Percentiles rank a stretch among this genome's conserved stretches.
Evolutionary conservation across 2,329 filamentous ascomycete species (phyloP).

Genomic region (Fusarium chlamydosporum): DNA sequence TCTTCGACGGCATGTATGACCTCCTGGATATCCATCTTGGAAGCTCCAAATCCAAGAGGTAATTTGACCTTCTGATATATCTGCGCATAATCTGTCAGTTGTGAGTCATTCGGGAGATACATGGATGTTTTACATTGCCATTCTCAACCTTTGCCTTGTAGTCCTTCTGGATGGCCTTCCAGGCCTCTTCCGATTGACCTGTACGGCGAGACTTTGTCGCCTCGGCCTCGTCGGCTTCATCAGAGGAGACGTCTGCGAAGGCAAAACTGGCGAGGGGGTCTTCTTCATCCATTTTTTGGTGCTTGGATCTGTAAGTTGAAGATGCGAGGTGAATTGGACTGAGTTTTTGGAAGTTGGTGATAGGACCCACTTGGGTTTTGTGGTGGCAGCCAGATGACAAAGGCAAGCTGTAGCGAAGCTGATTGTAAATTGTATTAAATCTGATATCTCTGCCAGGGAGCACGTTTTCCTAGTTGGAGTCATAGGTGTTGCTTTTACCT

Average conservation of each 20-base stretch:
- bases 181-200: conserved; percentile 65
- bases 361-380: conserved; percentile 39
- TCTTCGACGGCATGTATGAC: conserved; percentile 70
- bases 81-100: conserved; percentile 51
- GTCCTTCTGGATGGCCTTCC: conserved; percentile 60
- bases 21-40: conserved; percentile 66
- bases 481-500: too few species aligned
- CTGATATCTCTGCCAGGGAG: too few species aligned
- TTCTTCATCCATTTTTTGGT: conserved; percentile 51
- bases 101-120: conserved; percentile 44
- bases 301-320: background rate
- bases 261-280: conserved; percentile 53
- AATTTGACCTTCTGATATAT: conserved; percentile 60
- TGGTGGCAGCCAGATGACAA: conserved; percentile 21
- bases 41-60: conserved; percentile 56
- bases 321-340: background rate
- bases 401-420: background rate
- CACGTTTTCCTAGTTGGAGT: too few species aligned
- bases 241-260: conserved; percentile 55
- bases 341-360: conserved; percentile 36
- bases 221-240: conserved; percentile 54
- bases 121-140: conserved; percentile 61
- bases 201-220: conserved; percentile 54
- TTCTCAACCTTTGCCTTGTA: conserved; percentile 68
- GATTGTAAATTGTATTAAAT: too few species aligned